Percentiles rank a stretch among this genome's conserved stretches.
Conservation (phyloP, 2,329 filamentous ascomycete genomes). For the Sarocladium oryzae region DNA sequence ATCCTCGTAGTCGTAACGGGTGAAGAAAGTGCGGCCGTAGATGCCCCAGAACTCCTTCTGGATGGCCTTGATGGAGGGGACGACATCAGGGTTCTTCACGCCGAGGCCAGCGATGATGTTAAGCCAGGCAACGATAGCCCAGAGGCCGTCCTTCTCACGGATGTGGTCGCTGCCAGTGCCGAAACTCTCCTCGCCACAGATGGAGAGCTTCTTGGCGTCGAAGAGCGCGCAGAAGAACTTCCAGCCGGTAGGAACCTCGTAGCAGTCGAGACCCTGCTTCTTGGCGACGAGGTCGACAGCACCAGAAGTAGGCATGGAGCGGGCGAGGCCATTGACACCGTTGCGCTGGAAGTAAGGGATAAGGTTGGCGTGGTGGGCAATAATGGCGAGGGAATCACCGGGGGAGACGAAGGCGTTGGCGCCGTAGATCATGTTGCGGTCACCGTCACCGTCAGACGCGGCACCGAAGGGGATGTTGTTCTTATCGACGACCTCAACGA, state of each 20-base stretch:
- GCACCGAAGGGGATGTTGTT: constrained; percentile 91
- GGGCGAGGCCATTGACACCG: constrained; percentile 88
- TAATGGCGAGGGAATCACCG: constrained; percentile 95
- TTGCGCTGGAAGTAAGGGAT: constrained; percentile 99
- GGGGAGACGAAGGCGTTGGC: constrained; percentile 94
- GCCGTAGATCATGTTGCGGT: constrained; percentile 99
- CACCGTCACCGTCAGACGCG: constrained; percentile 92
- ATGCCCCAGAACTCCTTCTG: constrained; percentile 95
- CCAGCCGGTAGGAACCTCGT: constrained; percentile 98
- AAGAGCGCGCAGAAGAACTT: constrained; percentile 98
- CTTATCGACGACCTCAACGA: constrained; percentile 91
- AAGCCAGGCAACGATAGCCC: constrained; percentile 95
- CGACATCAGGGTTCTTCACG: constrained; percentile 69
- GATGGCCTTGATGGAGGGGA: constrained; percentile 90
- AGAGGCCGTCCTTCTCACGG: constrained; percentile 96
- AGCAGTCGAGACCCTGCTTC: constrained; percentile 83
- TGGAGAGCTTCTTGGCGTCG: constrained; percentile 91
- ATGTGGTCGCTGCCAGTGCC: constrained; percentile 98
- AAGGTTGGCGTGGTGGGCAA: constrained; percentile 90
- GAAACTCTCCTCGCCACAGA: constrained; percentile 97
- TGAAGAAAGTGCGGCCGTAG: constrained; percentile 98
- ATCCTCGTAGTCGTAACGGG: constrained; percentile 96
- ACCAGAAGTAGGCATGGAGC: constrained; percentile 95
- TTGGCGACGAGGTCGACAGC: constrained; percentile 94
- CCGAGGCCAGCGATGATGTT: constrained; percentile 97